Evolutionary conservation across 2,329 filamentous ascomycete species (phyloP), one percentile per base, ranked within the genome.

Genomic region (Pseudonectria buxi): DNA sequence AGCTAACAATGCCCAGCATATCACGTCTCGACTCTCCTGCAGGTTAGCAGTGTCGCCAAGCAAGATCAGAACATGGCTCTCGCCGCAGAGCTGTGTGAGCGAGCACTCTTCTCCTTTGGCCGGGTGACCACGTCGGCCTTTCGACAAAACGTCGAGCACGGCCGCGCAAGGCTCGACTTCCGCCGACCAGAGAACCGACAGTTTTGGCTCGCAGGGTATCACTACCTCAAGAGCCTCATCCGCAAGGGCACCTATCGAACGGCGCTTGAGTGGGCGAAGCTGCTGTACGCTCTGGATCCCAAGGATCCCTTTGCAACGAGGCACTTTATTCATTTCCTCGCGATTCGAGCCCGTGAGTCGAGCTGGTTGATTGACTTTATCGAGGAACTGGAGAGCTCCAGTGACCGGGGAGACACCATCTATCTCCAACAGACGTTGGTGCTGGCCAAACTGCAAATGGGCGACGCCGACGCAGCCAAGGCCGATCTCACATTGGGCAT

Each of bases 201-300:
- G 58, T 80, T 98, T 45, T 95, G 86, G 81, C 76, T 96, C 25
- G 85, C 87, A 2, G 85, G 81, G 7, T 94, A 88, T 69, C 80
- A 89, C 47, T 95, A 95, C 52, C 82, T 96, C 50, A 78, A 76
- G 49, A 92, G 86, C 46, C 69, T 98, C 14, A 74, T 87, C 12
- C 81, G 87, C 63, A 90, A 94, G 50, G 88, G 89, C n/a, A 95
- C 90, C 2, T 95, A 87, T 70, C 76, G 88, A 30, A 96, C 92
- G 1, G 87, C 88, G 0, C 78, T 94, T 31, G 92, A 96, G 60
- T 98, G 92, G 89, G 76, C 86, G 6, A 95, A 92, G 62, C 64
- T 96, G 6, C 68, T 95, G 9, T 71, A 94, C 22, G 76, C 81
- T 39, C 63, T 96, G 39, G 78, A 88, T 47, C 78, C 79, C 31